Evolutionary conservation across 1,139 yeast genomes (phyloP), one percentile per base, ranked within the genome.

Genomic region (Zygosaccharomyces pseudobailii): DNA sequence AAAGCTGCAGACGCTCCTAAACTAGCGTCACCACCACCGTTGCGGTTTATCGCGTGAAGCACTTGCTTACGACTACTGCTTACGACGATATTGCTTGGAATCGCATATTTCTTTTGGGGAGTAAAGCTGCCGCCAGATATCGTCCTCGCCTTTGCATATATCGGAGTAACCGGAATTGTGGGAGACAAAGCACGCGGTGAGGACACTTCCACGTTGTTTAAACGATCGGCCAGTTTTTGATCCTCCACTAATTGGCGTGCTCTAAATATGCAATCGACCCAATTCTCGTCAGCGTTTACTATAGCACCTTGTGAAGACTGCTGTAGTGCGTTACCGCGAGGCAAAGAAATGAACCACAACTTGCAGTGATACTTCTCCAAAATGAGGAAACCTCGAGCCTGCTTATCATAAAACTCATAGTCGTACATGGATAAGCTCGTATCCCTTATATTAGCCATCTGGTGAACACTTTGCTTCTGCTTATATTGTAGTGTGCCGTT

Each of bases 391-490:
- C 90, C 90, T 46, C 70, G 76, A 33, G 68, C 69, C n/a, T 65
- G 68, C 10, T 66, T 68, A 40, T 78, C 84, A 53, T 78, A 76
- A 63, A 84, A 84, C 59, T 84, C 92, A 63, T 82, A 84, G 64
- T 84, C 90, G 61, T 84, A 84, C 82, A 84, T 80, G 64, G 86
- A 85, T 50, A 84, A 80, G 55, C 80, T 81, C 61, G 56, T 80
- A 75, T 69, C 82, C 51, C 75, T 55, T n/a, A 64, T 53, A 42
- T 61, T 58, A 6, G 62, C 59, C 49, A 64, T 55, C 41, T 35
- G 45, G 27, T 25, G 47, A 24, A 36, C 44, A 34, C 36, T 42
- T 30, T 80, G 44, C 20, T 36, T 31, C 7, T 67, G 59, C 75
- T 45, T 81, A 54, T 70, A 45, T 64, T 65, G 46, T 62, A 67